Percentiles rank a stretch among this genome's conserved stretches.
These are phyloP conservation scores for Fistulinella cinereoalba DNA, from an alignment of 1,284 basidiomycete genomes.

Conservation along the genomic window DNA sequence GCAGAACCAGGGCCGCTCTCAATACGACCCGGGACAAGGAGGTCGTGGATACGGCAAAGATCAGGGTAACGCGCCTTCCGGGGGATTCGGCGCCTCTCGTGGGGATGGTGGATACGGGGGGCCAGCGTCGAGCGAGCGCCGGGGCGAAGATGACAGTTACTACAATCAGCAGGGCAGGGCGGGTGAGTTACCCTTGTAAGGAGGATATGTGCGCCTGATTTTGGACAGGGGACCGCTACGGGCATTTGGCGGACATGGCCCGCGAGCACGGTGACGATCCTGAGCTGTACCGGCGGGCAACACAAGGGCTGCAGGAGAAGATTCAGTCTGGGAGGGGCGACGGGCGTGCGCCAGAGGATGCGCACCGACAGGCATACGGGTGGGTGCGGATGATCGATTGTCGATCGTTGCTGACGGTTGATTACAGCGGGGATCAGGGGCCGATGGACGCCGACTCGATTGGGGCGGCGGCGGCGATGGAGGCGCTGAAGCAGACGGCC, in stretches of 20 bases:
- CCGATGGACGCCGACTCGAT: slow-evolving; percentile 31
- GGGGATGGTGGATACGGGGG: slow-evolving; percentile 7
- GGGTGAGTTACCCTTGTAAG: slow-evolving; percentile 7
- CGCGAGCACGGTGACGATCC: slow-evolving; percentile 18
- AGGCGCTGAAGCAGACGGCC: slow-evolving; percentile 30
- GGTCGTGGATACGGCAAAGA: slow-evolving; percentile 2
- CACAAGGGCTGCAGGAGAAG: slow-evolving; percentile 23
- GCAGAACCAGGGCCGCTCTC: slow-evolving; percentile 9
- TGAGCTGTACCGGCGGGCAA: slow-evolving; percentile 20
- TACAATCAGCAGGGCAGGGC: slow-evolving; percentile 13
- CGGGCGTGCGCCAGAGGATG: slow-evolving; percentile 15
- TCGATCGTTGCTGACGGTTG: neutral
- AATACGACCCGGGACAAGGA: slow-evolving; percentile 9
- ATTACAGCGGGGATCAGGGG: slow-evolving; percentile 20
- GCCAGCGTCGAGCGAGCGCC: neutral
- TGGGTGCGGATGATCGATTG: slow-evolving; percentile 10
- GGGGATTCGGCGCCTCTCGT: slow-evolving; percentile 18
- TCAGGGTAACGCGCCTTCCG: slow-evolving; percentile 20
- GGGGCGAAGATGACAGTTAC: slow-evolving; percentile 25
- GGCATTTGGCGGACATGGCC: slow-evolving; percentile 19
- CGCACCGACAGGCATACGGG: slow-evolving; percentile 34
- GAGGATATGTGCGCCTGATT: neutral
- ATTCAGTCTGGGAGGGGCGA: slow-evolving; percentile 12
- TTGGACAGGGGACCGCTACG: slow-evolving; percentile 24
- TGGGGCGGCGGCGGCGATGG: slow-evolving; percentile 31